phyloP scores from a whole-genome alignment of 2,329 filamentous ascomycete genomes.

The Rhinocladiella similis region DNA sequence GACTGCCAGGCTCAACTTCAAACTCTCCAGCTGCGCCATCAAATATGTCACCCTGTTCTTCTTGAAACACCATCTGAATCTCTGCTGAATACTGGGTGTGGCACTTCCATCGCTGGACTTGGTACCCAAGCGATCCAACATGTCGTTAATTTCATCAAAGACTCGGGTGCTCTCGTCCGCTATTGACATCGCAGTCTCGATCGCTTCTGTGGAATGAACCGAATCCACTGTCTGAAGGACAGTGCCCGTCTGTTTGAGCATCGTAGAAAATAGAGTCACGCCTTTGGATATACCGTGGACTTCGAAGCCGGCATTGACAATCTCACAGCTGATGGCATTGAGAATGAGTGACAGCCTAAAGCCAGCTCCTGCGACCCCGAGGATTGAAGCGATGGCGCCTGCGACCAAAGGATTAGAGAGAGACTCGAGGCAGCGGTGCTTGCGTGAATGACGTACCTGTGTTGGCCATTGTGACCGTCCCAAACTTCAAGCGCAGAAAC shows the following conservation, averaged over 20 bases:
- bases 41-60: constrained; percentile 44
- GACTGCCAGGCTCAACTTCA: constrained; percentile 43
- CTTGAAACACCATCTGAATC: constrained; percentile 43
- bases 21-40: constrained; percentile 41
- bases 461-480: constrained; percentile 14
- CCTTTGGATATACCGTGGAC: constrained; percentile 44
- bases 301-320: constrained; percentile 40
- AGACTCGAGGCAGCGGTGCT: neutral
- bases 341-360: constrained; percentile 43
- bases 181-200: constrained; percentile 40
- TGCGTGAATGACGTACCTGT: constrained; percentile 15
- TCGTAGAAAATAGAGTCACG: constrained; percentile 41
- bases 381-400: constrained; percentile 31
- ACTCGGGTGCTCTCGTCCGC: constrained; percentile 39
- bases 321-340: constrained; percentile 44
- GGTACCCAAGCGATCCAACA: constrained; percentile 38
- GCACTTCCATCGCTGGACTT: constrained; percentile 32
- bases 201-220: constrained; percentile 35
- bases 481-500: neutral
- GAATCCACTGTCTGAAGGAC: constrained; percentile 35
- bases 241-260: constrained; percentile 40
- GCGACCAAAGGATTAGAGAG: constrained; percentile 4
- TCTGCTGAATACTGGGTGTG: constrained; percentile 34
- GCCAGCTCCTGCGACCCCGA: constrained; percentile 35
- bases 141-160: constrained; percentile 44